Evolutionary conservation across 2,329 filamentous ascomycete genomes (phyloP).

Genomic region (Sporothrix globosa): DNA sequence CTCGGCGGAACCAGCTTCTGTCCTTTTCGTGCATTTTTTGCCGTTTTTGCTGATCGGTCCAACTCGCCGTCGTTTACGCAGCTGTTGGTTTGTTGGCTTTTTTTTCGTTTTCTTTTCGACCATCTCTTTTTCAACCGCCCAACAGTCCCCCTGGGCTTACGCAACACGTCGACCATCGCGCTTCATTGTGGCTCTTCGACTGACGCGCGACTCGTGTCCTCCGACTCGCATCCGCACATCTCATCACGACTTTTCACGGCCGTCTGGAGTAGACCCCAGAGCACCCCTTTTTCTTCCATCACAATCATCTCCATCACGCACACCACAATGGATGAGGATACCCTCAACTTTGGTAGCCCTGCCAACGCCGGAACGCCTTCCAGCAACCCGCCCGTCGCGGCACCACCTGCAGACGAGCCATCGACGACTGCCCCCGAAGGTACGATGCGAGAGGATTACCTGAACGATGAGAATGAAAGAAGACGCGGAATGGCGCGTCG

Average conservation of each 20-base stretch:
- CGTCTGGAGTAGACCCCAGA: background rate
- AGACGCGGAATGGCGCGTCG: background rate
- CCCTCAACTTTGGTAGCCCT: conserved; percentile 61
- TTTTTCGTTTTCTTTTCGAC: background rate
- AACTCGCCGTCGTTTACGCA: background rate
- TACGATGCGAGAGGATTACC: background rate
- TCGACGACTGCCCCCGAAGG: conserved; percentile 21
- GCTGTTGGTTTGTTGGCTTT: conserved; percentile 10
- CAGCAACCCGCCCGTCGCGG: conserved; percentile 58
- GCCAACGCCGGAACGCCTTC: conserved; percentile 59
- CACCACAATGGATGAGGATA: conserved; percentile 62
- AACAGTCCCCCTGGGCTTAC: background rate
- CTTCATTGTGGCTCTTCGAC: conserved; percentile 11
- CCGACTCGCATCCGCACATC: background rate
- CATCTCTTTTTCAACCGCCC: background rate
- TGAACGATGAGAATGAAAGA: background rate
- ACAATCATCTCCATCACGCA: conserved; percentile 14
- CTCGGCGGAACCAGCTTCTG: background rate
- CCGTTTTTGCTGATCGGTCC: background rate
- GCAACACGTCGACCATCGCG: background rate
- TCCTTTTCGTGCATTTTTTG: background rate
- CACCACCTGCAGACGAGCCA: conserved; percentile 57
- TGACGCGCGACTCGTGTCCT: background rate
- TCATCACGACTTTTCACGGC: background rate
- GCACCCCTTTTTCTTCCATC: conserved; percentile 4